Evolutionary conservation across 768 basidiomycete genomes (phyloP), one percentile per base, ranked within the genome.

Genomic region (Clavaria fumosa): DNA sequence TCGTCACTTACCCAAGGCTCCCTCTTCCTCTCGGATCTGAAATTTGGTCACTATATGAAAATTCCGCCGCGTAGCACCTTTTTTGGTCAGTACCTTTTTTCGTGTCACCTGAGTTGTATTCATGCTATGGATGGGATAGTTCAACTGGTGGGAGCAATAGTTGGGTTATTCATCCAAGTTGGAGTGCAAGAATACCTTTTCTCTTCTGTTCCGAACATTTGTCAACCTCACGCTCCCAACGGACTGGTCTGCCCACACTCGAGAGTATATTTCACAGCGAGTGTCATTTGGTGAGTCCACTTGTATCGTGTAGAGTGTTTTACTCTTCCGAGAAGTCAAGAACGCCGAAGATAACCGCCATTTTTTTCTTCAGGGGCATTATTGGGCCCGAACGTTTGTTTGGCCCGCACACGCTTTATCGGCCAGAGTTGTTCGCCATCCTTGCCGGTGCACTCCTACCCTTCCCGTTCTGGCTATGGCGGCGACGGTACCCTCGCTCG

Each of bases 181-280:
- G 70, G 72, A 31, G 80, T 88, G 2, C 82, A 84, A 47, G 55
- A 65, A 0, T 88, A 79, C 77, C 72, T 78, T 72, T 77, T 78
- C 61, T 64, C 64, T 42, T 72, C 79, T 55, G 73, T 83, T 48
- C 53, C 60, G 7, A 62, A 67, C 23, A 70, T 82, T 50, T 83
- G 81, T 52, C 46, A 47, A 10, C 52, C 60, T 7, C 43, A 59
- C 31, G 72, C 80, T 54, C 58, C 53, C 46, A 66, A 75, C 47
- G 67, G 70, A 14, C 84, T 82, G 55, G 76, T 70, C 38, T 85
- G 82, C 53, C 78, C 80, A 0, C 54, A 41, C 9, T 78, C 78
- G 3, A 61, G 74, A 41, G 76, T 81, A 6, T 84, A 86, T 53
- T 79, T 78, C 24, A 81, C 78, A 2, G 83, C 83, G 14, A 74